Conservation (phyloP, 2,329 filamentous ascomycete species). For the Diplodia mutila region DNA sequence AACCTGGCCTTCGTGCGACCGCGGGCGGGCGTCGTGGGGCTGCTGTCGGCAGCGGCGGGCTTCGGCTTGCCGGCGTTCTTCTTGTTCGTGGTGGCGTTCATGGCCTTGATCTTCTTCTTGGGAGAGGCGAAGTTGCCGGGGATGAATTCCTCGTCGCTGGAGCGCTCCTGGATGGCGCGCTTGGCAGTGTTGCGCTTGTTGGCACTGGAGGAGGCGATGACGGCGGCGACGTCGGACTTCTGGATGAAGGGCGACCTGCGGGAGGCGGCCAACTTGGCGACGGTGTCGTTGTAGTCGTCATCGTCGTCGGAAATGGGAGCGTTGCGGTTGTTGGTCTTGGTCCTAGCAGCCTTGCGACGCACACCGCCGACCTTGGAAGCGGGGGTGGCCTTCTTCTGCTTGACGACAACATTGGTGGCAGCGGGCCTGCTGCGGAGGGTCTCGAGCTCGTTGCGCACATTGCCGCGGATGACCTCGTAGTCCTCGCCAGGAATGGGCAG, state of each 20-base stretch:
- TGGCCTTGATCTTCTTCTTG: background rate
- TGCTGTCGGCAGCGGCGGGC: too few relatives aligned
- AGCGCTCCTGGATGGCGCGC: background rate
- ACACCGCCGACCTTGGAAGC: background rate
- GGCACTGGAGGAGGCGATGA: too few relatives aligned
- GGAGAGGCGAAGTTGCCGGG: background rate
- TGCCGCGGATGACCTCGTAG: conserved; percentile 1
- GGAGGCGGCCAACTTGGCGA: background rate
- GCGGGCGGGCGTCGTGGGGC: background rate
- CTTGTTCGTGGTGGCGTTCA: too few relatives aligned
- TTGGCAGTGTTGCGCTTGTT: background rate
- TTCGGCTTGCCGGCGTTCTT: background rate
- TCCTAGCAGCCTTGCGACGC: background rate
- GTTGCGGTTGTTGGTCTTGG: background rate
- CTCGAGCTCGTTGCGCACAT: background rate
- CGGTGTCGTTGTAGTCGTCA: background rate
- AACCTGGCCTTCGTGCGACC: background rate
- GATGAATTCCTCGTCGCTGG: background rate
- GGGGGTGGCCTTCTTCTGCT: background rate
- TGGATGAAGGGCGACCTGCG: background rate
- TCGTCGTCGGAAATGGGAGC: background rate
- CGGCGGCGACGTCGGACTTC: too few relatives aligned
- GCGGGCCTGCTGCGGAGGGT: background rate
- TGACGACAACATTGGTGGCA: background rate
- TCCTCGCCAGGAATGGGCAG: background rate